Evolutionary conservation across 2,329 filamentous ascomycete genomes (phyloP).

Genomic region (Cordyceps javanica): DNA sequence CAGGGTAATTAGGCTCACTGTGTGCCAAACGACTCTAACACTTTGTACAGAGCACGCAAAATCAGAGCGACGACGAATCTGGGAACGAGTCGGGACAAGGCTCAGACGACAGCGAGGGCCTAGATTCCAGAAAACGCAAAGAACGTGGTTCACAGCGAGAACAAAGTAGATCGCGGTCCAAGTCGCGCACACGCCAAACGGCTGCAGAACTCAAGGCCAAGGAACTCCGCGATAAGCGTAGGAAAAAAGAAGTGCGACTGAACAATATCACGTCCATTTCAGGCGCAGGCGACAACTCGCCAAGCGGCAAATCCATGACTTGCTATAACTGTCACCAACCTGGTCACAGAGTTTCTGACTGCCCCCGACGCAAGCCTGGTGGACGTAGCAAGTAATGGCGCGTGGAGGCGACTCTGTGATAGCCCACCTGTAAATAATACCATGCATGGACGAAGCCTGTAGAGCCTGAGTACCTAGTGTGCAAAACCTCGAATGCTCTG

Average conservation of each 20-base stretch:
- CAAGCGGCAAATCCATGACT: conserved; percentile 25
- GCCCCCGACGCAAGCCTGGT: conserved; percentile 33
- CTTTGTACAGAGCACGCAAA: conserved; percentile 17
- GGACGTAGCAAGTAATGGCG: not conserved
- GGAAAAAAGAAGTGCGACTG: conserved; percentile 61
- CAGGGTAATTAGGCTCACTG: not conserved
- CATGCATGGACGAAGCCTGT: not conserved
- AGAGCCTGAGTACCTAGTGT: not conserved
- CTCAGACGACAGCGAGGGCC: conserved; percentile 17
- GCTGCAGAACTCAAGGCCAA: conserved; percentile 29
- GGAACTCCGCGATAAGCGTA: conserved; percentile 51
- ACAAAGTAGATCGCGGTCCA: conserved; percentile 27
- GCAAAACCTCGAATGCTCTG: not conserved
- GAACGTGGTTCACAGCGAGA: conserved; percentile 17
- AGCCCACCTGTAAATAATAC: not conserved
- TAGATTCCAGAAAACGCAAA: conserved; percentile 23
- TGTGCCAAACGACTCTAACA: not conserved
- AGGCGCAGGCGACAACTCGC: conserved; percentile 23
- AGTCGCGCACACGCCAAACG: conserved; percentile 22
- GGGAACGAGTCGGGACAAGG: conserved; percentile 21
- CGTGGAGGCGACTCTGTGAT: not conserved
- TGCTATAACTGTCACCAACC: conserved; percentile 58
- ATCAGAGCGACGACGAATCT: conserved; percentile 14
- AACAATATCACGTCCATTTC: conserved; percentile 59
- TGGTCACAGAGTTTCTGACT: conserved; percentile 55